These are phyloP conservation scores for Eucalyptus pauciflora DNA, from an alignment of 345 rosid species.

Conservation along the genomic window DNA sequence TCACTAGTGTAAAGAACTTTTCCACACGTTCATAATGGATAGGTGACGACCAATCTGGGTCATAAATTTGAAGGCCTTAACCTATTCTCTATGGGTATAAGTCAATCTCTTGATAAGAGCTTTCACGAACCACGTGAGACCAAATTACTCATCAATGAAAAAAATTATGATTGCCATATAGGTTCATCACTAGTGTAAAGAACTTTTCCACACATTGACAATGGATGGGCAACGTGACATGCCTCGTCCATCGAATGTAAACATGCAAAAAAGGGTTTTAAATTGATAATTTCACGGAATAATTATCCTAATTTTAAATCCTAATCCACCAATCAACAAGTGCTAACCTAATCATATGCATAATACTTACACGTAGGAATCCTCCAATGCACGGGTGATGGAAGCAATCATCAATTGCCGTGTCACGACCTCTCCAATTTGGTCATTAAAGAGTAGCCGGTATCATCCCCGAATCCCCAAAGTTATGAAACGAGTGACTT, in stretches of 20 bases:
- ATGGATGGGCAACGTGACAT: neutral
- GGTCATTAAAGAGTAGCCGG: neutral
- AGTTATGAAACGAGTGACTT: neutral
- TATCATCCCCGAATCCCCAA: neutral
- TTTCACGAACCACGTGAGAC: neutral
- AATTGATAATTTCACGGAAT: fast-evolving
- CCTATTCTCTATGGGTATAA: neutral
- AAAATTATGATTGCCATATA: neutral
- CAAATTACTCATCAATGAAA: neutral
- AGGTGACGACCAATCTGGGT: too few relatives aligned
- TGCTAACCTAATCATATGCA: neutral
- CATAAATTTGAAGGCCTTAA: neutral
- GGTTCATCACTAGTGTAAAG: neutral
- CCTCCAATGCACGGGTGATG: neutral
- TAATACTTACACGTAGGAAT: neutral
- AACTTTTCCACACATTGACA: neutral
- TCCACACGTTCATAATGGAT: neutral
- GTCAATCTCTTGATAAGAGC: neutral
- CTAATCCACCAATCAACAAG: neutral
- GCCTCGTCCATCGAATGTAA: neutral
- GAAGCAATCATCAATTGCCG: neutral
- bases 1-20: neutral
- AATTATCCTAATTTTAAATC: neutral
- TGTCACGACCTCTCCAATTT: neutral
- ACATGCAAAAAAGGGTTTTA: neutral